Base-by-base conservation (phyloP, 345 rosid genomes). In the Boechera stricta region DNA sequence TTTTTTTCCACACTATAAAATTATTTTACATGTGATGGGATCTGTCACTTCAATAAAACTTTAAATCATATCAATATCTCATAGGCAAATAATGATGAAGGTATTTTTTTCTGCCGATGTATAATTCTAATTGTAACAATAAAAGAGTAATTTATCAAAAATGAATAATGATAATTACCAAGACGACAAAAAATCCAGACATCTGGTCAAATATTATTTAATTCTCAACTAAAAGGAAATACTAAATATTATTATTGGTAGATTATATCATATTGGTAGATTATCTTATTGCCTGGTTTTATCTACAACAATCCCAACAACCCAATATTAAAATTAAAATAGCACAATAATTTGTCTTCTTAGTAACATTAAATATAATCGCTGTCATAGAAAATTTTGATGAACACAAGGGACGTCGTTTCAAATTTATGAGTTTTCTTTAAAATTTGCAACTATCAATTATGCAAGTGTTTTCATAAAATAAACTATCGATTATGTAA, bases 191-290 rank as follows among this genome's bases (percentile, higher is more conserved):
- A 56, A 52, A 41, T 61, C 39, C 48, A 39, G 73, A 61, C 61
- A 69, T 69, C 5, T 69, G 64, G 75, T 69, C 80, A 76, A 77
- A 69, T 70, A 54, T 53, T 77, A 70, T 77, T 77, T 44, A 53
- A 77, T 42, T 69, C 18, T 52, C 54, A 51, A 49, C 62, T 52
- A 48, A 51, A 59, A 52, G 26, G 10, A 61, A 42, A 54, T 33
- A 45, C 26, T 33, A 16, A 5, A 56, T 3, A 15, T 7, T 45
- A 38, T 33, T 60, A 68, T 69, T 35, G 42, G 71, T 68, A 29
- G 54, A 52, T 42, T 54, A 38, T 51, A 21, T 21, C 24, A 21
- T 1, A 21, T 21, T 21, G 24, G 24, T 68, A 28, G 53, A 52
- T 42, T 54, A 38, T 51, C n/a, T 35, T 42, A 28, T 42, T 6